Evolutionary conservation across 1,284 basidiomycete genomes (phyloP).

Genomic region (Fistulinella cinereoalba): DNA sequence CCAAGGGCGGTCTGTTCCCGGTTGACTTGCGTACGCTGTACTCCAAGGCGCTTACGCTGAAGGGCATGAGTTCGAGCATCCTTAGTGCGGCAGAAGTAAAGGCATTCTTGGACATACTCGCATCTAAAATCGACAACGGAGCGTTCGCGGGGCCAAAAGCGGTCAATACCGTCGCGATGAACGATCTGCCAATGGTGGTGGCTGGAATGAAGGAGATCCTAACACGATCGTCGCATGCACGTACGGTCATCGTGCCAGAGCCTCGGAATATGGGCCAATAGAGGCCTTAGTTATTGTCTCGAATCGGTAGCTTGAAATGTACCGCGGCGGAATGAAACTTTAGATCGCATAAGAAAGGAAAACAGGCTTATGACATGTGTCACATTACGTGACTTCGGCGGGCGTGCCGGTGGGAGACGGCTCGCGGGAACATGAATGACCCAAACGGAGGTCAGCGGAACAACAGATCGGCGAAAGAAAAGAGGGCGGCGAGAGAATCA

Average conservation of each 20-base stretch:
- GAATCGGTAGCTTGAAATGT: too few species aligned
- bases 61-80: slow-evolving; percentile 32
- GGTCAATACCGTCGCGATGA: slow-evolving; percentile 23
- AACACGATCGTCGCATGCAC: slow-evolving; percentile 26
- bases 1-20: slow-evolving; percentile 33
- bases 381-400: too few species aligned
- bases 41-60: slow-evolving; percentile 31
- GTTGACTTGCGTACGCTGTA: slow-evolving; percentile 34
- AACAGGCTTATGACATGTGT: too few species aligned
- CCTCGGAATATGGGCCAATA: not conserved
- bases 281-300: not conserved
- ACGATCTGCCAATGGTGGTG: slow-evolving; percentile 18
- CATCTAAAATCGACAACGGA: slow-evolving; percentile 32
- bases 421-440: too few species aligned
- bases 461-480: too few species aligned
- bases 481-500: too few species aligned
- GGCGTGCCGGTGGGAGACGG: too few species aligned
- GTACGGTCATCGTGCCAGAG: slow-evolving; percentile 31
- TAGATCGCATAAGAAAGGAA: too few species aligned
- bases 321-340: too few species aligned
- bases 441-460: too few species aligned
- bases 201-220: slow-evolving; percentile 24
- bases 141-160: slow-evolving; percentile 25
- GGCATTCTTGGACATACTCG: slow-evolving; percentile 28
- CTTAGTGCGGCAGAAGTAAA: slow-evolving; percentile 26